Conservation (phyloP, 257 asterid species). For the Solanum piurae region DNA sequence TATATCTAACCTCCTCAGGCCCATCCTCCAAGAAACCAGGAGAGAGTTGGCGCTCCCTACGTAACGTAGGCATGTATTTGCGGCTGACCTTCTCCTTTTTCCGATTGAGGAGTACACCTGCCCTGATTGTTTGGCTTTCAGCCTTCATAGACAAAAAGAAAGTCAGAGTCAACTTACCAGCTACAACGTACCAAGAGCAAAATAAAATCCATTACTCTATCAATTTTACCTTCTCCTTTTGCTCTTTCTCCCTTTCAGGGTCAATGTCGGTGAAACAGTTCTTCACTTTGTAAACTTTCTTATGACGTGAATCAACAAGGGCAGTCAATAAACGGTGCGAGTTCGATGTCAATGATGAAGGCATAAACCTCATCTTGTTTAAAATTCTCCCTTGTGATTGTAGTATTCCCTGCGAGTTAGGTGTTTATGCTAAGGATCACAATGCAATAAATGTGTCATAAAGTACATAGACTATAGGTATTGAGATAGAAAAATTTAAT, state of each 20-base stretch:
- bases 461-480: background rate
- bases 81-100: slow-evolving; percentile 93
- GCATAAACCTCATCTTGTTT: slow-evolving; percentile 94
- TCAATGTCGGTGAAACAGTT: slow-evolving; percentile 95
- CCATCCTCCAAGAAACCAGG: slow-evolving; percentile 97
- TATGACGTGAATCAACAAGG: slow-evolving; percentile 95
- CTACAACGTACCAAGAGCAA: background rate
- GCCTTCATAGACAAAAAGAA: slow-evolving; percentile 40
- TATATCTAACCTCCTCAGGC: slow-evolving; percentile 70
- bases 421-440: background rate
- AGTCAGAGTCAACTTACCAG: background rate
- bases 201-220: background rate
- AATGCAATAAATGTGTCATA: background rate
- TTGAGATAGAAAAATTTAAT: background rate
- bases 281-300: slow-evolving; percentile 85
- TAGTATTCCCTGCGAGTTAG: slow-evolving; percentile 65
- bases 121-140: slow-evolving; percentile 75
- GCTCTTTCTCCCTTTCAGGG: slow-evolving; percentile 98
- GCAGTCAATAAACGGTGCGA: slow-evolving; percentile 95
- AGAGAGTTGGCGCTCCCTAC: slow-evolving; percentile 92
- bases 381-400: slow-evolving; percentile 93
- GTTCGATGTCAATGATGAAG: slow-evolving; percentile 84
- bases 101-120: slow-evolving; percentile 76
- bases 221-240: slow-evolving; percentile 66
- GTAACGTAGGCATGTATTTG: slow-evolving; percentile 75